phyloP scores from a whole-genome alignment of 495 filamentous ascomycete genomes.

The Glutinoglossum americanum region DNA sequence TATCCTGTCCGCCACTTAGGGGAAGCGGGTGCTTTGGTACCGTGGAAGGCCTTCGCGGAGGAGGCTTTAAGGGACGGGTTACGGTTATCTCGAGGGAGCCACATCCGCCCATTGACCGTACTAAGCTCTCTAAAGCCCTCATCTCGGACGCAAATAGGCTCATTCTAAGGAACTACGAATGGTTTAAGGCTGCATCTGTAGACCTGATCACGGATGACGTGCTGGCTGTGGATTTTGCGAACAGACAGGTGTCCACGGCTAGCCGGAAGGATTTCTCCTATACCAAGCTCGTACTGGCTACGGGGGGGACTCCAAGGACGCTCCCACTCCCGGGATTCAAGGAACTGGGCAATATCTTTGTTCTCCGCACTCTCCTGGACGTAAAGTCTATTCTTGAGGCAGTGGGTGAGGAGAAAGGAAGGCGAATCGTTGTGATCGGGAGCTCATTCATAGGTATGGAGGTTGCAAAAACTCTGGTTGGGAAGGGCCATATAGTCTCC shows the following conservation, averaged over 20 bases:
- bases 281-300: slow-evolving; percentile 74
- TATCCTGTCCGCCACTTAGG: slow-evolving; percentile 14
- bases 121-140: slow-evolving; percentile 88
- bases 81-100: slow-evolving; percentile 72
- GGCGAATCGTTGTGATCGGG: slow-evolving; percentile 82
- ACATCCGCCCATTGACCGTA: slow-evolving; percentile 71
- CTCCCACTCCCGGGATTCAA: slow-evolving; percentile 74
- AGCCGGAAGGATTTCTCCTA: slow-evolving; percentile 50
- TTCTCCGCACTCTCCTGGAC: slow-evolving; percentile 52
- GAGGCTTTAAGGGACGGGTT: slow-evolving; percentile 60
- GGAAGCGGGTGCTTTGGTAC: slow-evolving; percentile 66
- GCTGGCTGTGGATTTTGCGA: slow-evolving; percentile 48
- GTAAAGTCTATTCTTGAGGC: slow-evolving; percentile 53
- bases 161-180: slow-evolving; percentile 47
- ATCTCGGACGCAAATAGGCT: slow-evolving; percentile 65
- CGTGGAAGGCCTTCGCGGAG: slow-evolving; percentile 58
- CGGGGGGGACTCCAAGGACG: slow-evolving; percentile 57
- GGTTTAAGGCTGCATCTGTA: slow-evolving; percentile 57
- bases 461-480: slow-evolving; percentile 53
- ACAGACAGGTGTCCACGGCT: slow-evolving; percentile 49
- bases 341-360: slow-evolving; percentile 68
- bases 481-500: slow-evolving; percentile 58
- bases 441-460: slow-evolving; percentile 96
- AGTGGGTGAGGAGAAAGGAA: slow-evolving; percentile 54
- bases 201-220: slow-evolving; percentile 57